phyloP scores from a whole-genome alignment of 2,329 filamentous ascomycete species.

The Diaporthe humulicola region DNA sequence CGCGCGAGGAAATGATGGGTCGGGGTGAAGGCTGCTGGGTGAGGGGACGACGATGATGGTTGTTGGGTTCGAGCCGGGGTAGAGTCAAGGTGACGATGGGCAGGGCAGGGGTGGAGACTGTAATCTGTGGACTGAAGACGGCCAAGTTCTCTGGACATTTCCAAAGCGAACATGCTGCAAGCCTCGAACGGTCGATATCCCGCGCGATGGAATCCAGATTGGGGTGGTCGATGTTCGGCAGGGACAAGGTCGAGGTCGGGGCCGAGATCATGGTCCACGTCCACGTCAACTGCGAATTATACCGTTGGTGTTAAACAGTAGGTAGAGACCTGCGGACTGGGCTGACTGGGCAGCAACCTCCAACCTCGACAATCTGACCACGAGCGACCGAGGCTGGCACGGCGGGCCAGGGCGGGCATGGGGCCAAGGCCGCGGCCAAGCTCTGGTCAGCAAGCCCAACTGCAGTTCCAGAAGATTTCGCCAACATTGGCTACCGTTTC shows the following conservation, averaged over 20 bases:
- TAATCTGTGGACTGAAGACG: neutral
- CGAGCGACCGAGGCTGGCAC: slow-evolving; percentile 12
- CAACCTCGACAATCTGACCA: neutral
- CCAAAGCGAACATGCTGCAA: neutral
- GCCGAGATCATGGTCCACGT: neutral
- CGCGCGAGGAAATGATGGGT: neutral
- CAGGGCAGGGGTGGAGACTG: slow-evolving; percentile 4
- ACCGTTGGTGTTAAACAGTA: neutral
- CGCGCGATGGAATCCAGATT: slow-evolving; percentile 16
- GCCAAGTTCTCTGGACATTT: neutral
- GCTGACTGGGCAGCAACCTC: neutral
- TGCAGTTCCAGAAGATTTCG: slow-evolving; percentile 32
- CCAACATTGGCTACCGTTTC: slow-evolving; percentile 30
- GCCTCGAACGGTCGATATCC: neutral
- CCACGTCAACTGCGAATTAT: neutral
- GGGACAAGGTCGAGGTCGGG: neutral
- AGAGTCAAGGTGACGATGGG: slow-evolving; percentile 1
- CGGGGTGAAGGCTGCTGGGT: neutral
- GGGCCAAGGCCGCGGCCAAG: slow-evolving; percentile 15
- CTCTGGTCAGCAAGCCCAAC: slow-evolving; percentile 18
- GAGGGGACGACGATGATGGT: neutral
- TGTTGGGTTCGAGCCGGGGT: slow-evolving; percentile 21
- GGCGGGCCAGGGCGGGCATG: slow-evolving; percentile 7
- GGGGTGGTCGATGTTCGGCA: neutral
- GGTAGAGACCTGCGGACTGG: too few species aligned